Conservation (phyloP, 495 filamentous ascomycete species). For the Aspergillus sparsus region DNA sequence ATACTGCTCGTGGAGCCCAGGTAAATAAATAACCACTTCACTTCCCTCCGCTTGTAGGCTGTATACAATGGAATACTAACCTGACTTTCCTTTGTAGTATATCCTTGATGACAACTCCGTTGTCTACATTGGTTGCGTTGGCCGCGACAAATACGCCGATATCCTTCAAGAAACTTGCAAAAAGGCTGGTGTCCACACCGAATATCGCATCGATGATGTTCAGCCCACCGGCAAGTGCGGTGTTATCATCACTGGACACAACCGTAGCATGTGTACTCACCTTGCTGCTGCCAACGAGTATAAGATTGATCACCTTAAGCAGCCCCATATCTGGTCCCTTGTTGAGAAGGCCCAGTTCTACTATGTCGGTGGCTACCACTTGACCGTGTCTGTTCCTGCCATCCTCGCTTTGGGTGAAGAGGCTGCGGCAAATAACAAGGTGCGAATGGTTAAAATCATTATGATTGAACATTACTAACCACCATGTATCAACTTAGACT, state of each 20-base stretch:
- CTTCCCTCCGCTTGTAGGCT: neutral
- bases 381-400: slow-evolving; percentile 87
- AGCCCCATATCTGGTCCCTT: slow-evolving; percentile 83
- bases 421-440: slow-evolving; percentile 84
- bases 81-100: slow-evolving; percentile 58
- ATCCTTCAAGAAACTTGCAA: slow-evolving; percentile 77
- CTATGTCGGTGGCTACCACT: slow-evolving; percentile 91
- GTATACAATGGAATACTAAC: neutral
- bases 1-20: slow-evolving; percentile 93
- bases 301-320: slow-evolving; percentile 90
- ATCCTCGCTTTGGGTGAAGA: slow-evolving; percentile 86
- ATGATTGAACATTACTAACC: slow-evolving; percentile 3
- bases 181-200: slow-evolving; percentile 81
- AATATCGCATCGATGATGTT: slow-evolving; percentile 85
- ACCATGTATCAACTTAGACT: slow-evolving; percentile 39
- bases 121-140: slow-evolving; percentile 90
- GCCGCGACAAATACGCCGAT: slow-evolving; percentile 86
- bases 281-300: slow-evolving; percentile 96
- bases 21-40: slow-evolving; percentile 36
- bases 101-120: slow-evolving; percentile 83
- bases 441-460: slow-evolving; percentile 24
- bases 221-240: slow-evolving; percentile 89
- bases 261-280: slow-evolving; percentile 92
- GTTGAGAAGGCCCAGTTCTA: slow-evolving; percentile 84
- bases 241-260: slow-evolving; percentile 93